A percentile compares a stretch with the other conserved stretches of the same genome.
phyloP scores from a whole-genome alignment of 2,329 filamentous ascomycete species.

The Claviceps cyperi region DNA sequence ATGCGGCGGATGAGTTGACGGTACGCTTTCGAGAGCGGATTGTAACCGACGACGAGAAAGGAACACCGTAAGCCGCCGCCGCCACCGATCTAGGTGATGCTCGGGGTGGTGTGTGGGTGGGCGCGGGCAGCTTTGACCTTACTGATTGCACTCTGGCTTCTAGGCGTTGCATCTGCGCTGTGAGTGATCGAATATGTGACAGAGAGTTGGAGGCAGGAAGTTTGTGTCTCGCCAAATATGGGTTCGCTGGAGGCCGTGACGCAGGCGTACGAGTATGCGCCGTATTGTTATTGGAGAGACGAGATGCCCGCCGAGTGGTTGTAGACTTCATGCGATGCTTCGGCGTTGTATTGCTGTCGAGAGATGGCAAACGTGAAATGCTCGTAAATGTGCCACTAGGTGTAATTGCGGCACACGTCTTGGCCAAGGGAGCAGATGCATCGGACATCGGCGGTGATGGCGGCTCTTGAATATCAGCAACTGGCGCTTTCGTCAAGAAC shows the following conservation, averaged over 20 bases:
- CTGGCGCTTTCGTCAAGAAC: slow-evolving; percentile 38
- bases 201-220: slow-evolving; percentile 55
- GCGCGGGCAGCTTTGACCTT: slow-evolving; percentile 79
- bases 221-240: slow-evolving; percentile 35
- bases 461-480: slow-evolving; percentile 61
- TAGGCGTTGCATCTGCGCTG: slow-evolving; percentile 92
- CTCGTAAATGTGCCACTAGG: slow-evolving; percentile 17
- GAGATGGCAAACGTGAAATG: slow-evolving; percentile 40
- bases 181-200: slow-evolving; percentile 82
- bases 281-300: slow-evolving; percentile 32
- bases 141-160: slow-evolving; percentile 87
- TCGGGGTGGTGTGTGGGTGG: slow-evolving; percentile 61
- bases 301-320: slow-evolving; percentile 16
- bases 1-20: slow-evolving; percentile 37
- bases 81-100: slow-evolving; percentile 50
- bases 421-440: slow-evolving; percentile 48
- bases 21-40: slow-evolving; percentile 58
- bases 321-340: slow-evolving; percentile 40
- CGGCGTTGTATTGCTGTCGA: slow-evolving; percentile 38
- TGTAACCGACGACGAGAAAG: slow-evolving; percentile 39
- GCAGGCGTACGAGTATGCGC: slow-evolving; percentile 30
- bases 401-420: slow-evolving; percentile 30
- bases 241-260: slow-evolving; percentile 34
- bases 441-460: slow-evolving; percentile 93
- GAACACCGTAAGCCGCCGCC: slow-evolving; percentile 2